Evolutionary conservation across 768 basidiomycete species (phyloP).

Genomic region (Hemileccinum rubropunctum): DNA sequence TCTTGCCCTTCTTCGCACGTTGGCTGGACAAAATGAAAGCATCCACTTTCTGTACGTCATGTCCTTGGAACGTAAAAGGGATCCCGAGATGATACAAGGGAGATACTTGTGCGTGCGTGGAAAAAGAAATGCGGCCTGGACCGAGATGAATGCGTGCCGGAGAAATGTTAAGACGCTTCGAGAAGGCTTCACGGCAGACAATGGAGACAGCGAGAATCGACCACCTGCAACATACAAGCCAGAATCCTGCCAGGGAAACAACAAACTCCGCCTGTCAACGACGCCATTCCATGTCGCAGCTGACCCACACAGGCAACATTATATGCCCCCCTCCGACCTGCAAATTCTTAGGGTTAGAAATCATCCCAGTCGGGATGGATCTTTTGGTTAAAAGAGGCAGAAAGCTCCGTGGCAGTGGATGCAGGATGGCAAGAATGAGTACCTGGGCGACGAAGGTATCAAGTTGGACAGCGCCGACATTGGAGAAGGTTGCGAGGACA

Average conservation of each 20-base stretch:
- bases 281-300: conserved; percentile 19
- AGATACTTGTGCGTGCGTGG: conserved; percentile 42
- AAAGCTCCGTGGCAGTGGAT: conserved; percentile 29
- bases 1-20: conserved; percentile 40
- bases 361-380: conserved; percentile 46
- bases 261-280: conserved; percentile 16
- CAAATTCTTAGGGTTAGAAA: conserved; percentile 60
- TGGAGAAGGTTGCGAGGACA: conserved; percentile 6
- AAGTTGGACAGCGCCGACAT: conserved; percentile 17
- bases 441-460: conserved; percentile 48
- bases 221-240: conserved; percentile 10
- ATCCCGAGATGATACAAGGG: conserved; percentile 52
- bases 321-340: conserved; percentile 31
- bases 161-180: conserved; percentile 42
- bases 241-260: conserved; percentile 2
- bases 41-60: conserved; percentile 24
- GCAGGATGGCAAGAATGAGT: conserved; percentile 31
- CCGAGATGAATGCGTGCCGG: conserved; percentile 46
- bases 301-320: conserved; percentile 24
- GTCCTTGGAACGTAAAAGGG: conserved; percentile 32
- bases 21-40: conserved; percentile 24
- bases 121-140: conserved; percentile 13
- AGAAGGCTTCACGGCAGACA: conserved; percentile 40
- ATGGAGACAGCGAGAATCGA: conserved; percentile 22
- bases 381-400: conserved; percentile 47